phyloP scores from a whole-genome alignment of 345 rosid genomes.

The Diplotaxis tenuifolia region DNA sequence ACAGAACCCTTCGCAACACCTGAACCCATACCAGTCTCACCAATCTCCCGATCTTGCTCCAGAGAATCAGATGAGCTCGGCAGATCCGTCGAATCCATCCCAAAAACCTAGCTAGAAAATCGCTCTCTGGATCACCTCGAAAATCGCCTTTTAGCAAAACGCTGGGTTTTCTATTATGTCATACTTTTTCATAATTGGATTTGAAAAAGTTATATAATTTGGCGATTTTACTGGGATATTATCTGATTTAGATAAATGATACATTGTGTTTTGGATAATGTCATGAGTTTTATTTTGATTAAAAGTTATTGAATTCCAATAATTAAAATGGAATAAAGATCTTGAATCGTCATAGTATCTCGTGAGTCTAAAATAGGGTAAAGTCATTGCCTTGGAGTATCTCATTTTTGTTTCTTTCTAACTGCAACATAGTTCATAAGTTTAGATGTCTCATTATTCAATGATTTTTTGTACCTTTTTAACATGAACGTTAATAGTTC shows the following conservation, averaged over 20 bases:
- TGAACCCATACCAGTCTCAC: no score
- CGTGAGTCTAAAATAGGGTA: background rate
- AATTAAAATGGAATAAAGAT: background rate
- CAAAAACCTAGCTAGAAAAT: no score
- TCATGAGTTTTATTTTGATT: background rate
- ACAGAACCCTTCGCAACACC: no score
- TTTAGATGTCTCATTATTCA: constrained; percentile 19
- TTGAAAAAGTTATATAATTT: background rate
- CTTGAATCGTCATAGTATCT: constrained; percentile 13
- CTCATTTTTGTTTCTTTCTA: background rate
- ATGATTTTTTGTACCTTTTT: background rate
- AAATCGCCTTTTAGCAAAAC: no score
- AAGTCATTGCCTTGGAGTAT: background rate
- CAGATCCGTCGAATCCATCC: no score
- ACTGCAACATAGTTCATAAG: background rate
- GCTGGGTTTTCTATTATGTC: no score
- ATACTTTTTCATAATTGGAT: constrained; percentile 1
- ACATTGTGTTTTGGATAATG: constrained; percentile 19
- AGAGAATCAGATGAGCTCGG: no score
- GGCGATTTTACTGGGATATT: background rate
- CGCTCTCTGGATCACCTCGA: no score
- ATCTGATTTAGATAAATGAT: background rate
- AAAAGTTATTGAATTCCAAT: background rate
- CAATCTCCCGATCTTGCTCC: no score
- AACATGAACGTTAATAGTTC: no score